Evolutionary conservation across 2,329 filamentous ascomycete genomes (phyloP), one percentile per base, ranked within the genome.

Genomic region (Botrytis byssoidea): DNA sequence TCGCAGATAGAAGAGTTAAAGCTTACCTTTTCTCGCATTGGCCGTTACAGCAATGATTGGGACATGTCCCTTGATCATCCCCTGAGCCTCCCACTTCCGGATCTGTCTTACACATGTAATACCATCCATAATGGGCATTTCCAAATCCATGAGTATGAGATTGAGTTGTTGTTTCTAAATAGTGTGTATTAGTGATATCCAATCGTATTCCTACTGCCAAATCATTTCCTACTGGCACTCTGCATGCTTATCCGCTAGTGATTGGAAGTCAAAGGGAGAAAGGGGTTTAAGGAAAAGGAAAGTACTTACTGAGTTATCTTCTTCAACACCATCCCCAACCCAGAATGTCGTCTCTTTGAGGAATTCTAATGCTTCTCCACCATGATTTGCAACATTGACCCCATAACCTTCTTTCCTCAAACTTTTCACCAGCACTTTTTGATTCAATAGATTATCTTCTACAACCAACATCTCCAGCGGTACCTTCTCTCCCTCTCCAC

Each of bases 111-210:
- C 90, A 76, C 92, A 93, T 2, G 90, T 91, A 82, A 92, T 88
- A 51, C 92, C 92, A 78, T 94, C 91, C 92, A 94, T 94, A 63
- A 94, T 87, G 1, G 92, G 92, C 92, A 94, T 94, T 79, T 94
- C 92, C 65, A 93, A 85, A 79, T 95, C 92, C 92, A 94, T 94
- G 6, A 94, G 82, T 16, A 94, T 90, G 59, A 94, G 85, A 25
- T 65, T 55, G 1, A 88, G 88, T 40, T 92, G 86, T 65, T 88
- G 84, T 32, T 85, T 82, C 3, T 61, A 35, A 32, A 65, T 2
- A 8, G 37, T 16, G 18, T 14, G 8, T 16, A 6, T 63, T 64
- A 60, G 59, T 29, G 42, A 64, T 46, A 35, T 84, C 25, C 87
- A 22, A 85, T 4, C 61, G 4, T 60, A 1, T 51, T 7, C 44